Conservation (phyloP, 2,329 filamentous ascomycete species). For the Aspergillus aculeatinus region DNA sequence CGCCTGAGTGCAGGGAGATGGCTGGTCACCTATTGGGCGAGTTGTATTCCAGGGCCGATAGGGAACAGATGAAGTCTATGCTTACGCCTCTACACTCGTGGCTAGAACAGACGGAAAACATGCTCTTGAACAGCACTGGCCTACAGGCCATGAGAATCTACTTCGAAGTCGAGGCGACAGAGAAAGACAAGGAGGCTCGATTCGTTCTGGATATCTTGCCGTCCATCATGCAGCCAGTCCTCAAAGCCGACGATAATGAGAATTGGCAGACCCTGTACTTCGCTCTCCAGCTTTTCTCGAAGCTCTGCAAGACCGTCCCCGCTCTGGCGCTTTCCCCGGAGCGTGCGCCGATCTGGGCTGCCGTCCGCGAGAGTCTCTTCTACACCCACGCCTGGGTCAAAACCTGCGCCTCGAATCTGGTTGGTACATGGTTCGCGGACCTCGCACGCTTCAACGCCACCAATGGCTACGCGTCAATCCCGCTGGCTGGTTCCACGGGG, state of each 20-base stretch:
- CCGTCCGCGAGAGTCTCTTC: conserved; percentile 66
- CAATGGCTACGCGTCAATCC: conserved; percentile 54
- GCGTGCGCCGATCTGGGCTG: conserved; percentile 67
- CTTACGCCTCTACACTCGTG: conserved; percentile 70
- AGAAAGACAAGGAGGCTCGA: conserved; percentile 66
- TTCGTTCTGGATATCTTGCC: conserved; percentile 56
- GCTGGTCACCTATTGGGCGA: conserved; percentile 77
- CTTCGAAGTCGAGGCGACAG: conserved; percentile 67
- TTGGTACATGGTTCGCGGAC: conserved; percentile 76
- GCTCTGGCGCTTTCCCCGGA: conserved; percentile 60
- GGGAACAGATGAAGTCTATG: conserved; percentile 69
- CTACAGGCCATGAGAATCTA: conserved; percentile 81
- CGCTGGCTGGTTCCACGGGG: conserved; percentile 69
- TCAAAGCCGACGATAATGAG: conserved; percentile 52
- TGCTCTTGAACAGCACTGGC: conserved; percentile 68
- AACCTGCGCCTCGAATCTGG: conserved; percentile 69
- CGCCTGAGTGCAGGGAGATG: conserved; percentile 77
- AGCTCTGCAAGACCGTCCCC: conserved; percentile 67
- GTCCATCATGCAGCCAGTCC: conserved; percentile 53
- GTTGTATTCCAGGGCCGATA: conserved; percentile 75
- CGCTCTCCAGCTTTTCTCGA: conserved; percentile 66
- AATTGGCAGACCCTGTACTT: conserved; percentile 72
- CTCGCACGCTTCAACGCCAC: conserved; percentile 65
- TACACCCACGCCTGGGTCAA: conserved; percentile 74
- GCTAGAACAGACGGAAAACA: conserved; percentile 72